phyloP scores from a whole-genome alignment of 2,329 filamentous ascomycete species.

The Byssothecium circinans region DNA sequence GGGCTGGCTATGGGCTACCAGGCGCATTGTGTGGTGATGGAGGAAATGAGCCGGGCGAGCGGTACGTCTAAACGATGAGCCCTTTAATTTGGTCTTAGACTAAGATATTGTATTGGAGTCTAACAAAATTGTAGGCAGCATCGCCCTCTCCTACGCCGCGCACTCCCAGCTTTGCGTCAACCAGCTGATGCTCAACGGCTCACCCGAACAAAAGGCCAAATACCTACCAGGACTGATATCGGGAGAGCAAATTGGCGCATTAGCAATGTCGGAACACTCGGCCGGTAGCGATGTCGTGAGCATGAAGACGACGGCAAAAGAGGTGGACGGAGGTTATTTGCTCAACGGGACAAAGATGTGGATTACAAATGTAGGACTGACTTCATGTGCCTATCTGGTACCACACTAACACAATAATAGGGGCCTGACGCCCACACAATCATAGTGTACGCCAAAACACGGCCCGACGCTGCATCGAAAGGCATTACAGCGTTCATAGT shows the following conservation, averaged over 20 bases:
- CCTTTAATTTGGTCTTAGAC: neutral
- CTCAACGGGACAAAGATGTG: constrained; percentile 97
- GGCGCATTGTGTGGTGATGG: constrained; percentile 92
- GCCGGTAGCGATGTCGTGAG: constrained; percentile 92
- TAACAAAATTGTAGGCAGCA: constrained; percentile 52
- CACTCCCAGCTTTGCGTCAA: constrained; percentile 97
- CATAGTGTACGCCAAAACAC: constrained; percentile 96
- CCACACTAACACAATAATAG: constrained; percentile 18
- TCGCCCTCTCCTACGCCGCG: constrained; percentile 89
- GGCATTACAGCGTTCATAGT: constrained; percentile 96
- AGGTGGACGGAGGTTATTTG: constrained; percentile 80
- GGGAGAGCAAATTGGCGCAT: constrained; percentile 77
- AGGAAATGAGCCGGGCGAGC: constrained; percentile 87
- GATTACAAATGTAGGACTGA: constrained; percentile 81
- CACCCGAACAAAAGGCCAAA: constrained; percentile 72
- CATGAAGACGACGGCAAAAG: constrained; percentile 85
- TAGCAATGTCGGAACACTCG: constrained; percentile 94
- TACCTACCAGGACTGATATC: constrained; percentile 81
- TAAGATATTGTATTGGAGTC: constrained; percentile 9
- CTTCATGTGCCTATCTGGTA: neutral
- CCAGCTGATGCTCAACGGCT: constrained; percentile 89
- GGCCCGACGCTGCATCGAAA: constrained; percentile 76
- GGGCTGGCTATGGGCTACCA: constrained; percentile 93
- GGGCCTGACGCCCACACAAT: constrained; percentile 89
- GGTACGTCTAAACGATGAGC: constrained; percentile 45